Percentiles rank a stretch among this genome's conserved stretches.
Evolutionary conservation across 2,329 filamentous ascomycete genomes (phyloP).

Genomic region (Neofusicoccum sp.): DNA sequence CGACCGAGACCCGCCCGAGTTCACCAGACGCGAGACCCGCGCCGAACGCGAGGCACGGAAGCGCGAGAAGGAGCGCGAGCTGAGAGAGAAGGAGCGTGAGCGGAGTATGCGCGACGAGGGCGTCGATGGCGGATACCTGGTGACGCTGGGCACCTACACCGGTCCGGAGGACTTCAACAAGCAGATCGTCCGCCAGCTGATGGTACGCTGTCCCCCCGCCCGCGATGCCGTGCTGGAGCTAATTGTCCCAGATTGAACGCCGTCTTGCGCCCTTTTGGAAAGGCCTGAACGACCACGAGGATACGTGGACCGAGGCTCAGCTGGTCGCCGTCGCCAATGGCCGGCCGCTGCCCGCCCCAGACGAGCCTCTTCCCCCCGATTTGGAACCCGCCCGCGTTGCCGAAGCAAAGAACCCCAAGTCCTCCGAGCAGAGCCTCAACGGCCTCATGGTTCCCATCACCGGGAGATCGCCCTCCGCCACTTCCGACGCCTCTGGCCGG

Average conservation of each 20-base stretch:
- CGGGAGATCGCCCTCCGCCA: conserved; percentile 71
- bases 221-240: conserved; percentile 1
- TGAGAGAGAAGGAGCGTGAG: conserved; percentile 79
- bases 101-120: conserved; percentile 87
- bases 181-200: conserved; percentile 78
- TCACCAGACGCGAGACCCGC: conserved; percentile 77
- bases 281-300: conserved; percentile 83
- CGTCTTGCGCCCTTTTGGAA: conserved; percentile 93
- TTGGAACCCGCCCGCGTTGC: conserved; percentile 30
- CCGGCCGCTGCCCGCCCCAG: conserved; percentile 76
- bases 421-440: conserved; percentile 62
- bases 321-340: conserved; percentile 87
- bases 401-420: conserved; percentile 35
- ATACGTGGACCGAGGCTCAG: conserved; percentile 91
- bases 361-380: conserved; percentile 72
- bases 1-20: conserved; percentile 52
- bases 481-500: conserved; percentile 66
- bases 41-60: conserved; percentile 87
- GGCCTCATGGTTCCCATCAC: conserved; percentile 77
- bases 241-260: conserved; percentile 74
- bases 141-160: conserved; percentile 91
- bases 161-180: conserved; percentile 94
- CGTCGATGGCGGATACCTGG: conserved; percentile 90
- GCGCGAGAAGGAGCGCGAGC: conserved; percentile 74
- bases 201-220: conserved; percentile 57